These are phyloP conservation scores for Cryptosporidium sp. DNA, from an alignment of 169 alveolate genomes.

Conservation along the genomic window DNA sequence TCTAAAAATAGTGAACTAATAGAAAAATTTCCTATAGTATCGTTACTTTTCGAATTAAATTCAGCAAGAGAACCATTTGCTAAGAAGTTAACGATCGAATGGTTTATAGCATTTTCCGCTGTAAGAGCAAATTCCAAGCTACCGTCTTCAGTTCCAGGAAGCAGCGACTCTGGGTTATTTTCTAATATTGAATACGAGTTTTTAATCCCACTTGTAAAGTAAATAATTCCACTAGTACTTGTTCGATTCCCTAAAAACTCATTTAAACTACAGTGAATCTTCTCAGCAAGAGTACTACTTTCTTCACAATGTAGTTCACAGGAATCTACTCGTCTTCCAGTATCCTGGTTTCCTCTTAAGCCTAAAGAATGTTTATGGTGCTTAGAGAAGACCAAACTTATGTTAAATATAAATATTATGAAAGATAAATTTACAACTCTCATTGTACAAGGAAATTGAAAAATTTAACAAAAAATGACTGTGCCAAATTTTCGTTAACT, in stretches of 20 bases:
- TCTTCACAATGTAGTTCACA: neutral
- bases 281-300: conserved; percentile 42
- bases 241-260: conserved; percentile 14
- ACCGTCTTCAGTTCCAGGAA: neutral
- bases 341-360: conserved; percentile 38
- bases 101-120: neutral
- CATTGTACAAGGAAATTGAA: neutral
- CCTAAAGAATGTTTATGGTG: conserved; percentile 26
- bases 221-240: conserved; percentile 13
- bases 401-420: neutral
- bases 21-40: neutral
- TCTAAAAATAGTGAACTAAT: conserved; percentile 23
- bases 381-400: conserved; percentile 28
- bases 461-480: conserved; percentile 11
- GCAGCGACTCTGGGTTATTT: neutral
- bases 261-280: conserved; percentile 19
- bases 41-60: neutral
- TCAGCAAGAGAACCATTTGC: conserved; percentile 54
- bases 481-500: neutral
- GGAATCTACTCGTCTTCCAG: neutral
- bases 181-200: conserved; percentile 13
- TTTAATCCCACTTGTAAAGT: conserved; percentile 24
- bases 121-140: neutral
- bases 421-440: conserved; percentile 5
- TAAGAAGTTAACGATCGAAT: neutral